Evolutionary conservation across 2,329 filamentous ascomycete species (phyloP).

Genomic region (Herpotrichia juniperi): DNA sequence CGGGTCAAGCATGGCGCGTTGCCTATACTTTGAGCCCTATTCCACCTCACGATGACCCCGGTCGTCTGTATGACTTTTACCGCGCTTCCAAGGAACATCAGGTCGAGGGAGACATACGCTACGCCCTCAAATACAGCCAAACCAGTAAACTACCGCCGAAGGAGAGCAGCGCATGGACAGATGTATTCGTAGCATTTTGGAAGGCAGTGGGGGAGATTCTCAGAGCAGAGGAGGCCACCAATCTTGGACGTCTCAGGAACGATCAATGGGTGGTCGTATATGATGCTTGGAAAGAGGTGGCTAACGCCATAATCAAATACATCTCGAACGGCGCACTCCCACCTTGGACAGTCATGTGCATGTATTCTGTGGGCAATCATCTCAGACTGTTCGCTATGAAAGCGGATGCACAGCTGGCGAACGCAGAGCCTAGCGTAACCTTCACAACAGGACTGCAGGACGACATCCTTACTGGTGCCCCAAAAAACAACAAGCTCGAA

Average conservation of each 20-base stretch:
- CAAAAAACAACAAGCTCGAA: conserved; percentile 81
- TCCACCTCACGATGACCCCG: conserved; percentile 65
- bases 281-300: conserved; percentile 85
- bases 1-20: conserved; percentile 72
- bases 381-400: conserved; percentile 87
- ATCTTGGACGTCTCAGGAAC: conserved; percentile 48
- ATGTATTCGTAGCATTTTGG: conserved; percentile 86
- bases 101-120: conserved; percentile 72
- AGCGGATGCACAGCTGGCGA: conserved; percentile 74
- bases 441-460: conserved; percentile 70
- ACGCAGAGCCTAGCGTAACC: conserved; percentile 52
- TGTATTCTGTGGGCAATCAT: conserved; percentile 88
- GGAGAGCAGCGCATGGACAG: conserved; percentile 82
- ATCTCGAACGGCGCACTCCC: conserved; percentile 79
- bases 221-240: conserved; percentile 63
- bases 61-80: conserved; percentile 72
- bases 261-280: conserved; percentile 85
- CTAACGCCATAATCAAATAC: conserved; percentile 76
- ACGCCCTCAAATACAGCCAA: conserved; percentile 69
- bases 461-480: conserved; percentile 71
- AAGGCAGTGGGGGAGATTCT: conserved; percentile 78
- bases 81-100: conserved; percentile 71
- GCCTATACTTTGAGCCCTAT: conserved; percentile 77
- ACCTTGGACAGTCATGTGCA: conserved; percentile 89
- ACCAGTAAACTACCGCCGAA: conserved; percentile 64